Conservation (phyloP, 1,284 basidiomycete genomes). For the Moniliophthora roreri region DNA sequence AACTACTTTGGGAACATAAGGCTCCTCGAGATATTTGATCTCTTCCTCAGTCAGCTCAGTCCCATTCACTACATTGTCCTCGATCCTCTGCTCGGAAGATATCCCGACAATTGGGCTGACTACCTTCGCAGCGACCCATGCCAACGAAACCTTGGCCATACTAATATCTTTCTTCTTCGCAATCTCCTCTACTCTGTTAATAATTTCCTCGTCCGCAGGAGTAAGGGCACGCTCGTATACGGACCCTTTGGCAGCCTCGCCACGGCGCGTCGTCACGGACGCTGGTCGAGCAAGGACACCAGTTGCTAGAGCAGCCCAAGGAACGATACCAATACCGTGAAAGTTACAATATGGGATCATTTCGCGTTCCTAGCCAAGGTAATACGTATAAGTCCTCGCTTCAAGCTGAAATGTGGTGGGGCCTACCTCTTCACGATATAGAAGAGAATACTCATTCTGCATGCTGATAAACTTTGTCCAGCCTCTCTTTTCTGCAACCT, state of each 20-base stretch:
- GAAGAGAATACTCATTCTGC: slow-evolving; percentile 27
- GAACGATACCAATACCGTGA: slow-evolving; percentile 38
- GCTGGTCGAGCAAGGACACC: background rate
- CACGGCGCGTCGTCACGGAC: background rate
- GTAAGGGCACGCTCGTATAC: background rate
- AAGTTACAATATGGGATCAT: slow-evolving; percentile 22
- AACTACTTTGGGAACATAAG: background rate
- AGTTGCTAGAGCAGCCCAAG: slow-evolving; percentile 36
- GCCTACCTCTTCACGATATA: slow-evolving; percentile 34
- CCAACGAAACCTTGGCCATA: slow-evolving; percentile 10
- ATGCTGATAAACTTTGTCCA: slow-evolving; percentile 28
- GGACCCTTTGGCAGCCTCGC: background rate
- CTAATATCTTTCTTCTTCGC: slow-evolving; percentile 4
- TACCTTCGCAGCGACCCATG: background rate
- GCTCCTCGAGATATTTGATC: background rate
- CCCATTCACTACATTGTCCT: background rate
- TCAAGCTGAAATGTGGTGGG: background rate
- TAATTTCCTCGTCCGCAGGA: background rate
- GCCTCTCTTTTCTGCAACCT: slow-evolving; percentile 11
- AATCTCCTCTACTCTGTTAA: slow-evolving; percentile 5
- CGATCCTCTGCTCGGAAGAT: background rate
- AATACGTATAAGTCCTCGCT: background rate
- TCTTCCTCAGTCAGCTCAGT: background rate
- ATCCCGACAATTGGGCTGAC: background rate
- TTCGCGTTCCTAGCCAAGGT: slow-evolving; percentile 20